Evolutionary conservation across 306 rosid genomes (phyloP).

Genomic region (Cicer pinnatifidum): DNA sequence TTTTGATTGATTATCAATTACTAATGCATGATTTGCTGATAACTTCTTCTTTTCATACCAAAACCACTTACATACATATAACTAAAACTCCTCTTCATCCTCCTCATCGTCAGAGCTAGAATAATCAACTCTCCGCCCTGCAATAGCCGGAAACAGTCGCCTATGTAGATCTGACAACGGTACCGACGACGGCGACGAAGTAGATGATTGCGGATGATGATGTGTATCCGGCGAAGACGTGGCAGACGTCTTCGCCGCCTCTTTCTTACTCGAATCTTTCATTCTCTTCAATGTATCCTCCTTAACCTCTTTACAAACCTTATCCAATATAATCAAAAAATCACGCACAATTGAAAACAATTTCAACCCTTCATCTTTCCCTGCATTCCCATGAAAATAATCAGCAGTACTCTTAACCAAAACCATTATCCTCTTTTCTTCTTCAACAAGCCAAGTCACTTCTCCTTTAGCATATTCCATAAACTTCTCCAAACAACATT

Average conservation of each 20-base stretch:
- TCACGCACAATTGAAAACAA: conserved; percentile 76
- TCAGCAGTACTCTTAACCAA: conserved; percentile 78
- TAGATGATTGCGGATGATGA: conserved; percentile 13
- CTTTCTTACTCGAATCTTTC: conserved; percentile 53
- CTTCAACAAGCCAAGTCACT: conserved; percentile 54
- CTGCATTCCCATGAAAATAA: conserved; percentile 84
- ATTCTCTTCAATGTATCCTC: conserved; percentile 39
- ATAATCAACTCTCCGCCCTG: conserved; percentile 56
- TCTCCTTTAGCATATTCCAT: conserved; percentile 59
- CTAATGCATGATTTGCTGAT: not conserved
- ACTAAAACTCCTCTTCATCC: conserved; percentile 55
- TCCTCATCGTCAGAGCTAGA: conserved; percentile 77
- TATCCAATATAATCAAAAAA: conserved; percentile 76
- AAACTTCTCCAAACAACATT: conserved; percentile 47
- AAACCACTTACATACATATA: not conserved
- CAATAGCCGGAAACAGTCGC: conserved; percentile 77
- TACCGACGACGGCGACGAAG: not conserved
- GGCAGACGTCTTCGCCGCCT: conserved; percentile 24
- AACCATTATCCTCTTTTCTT: conserved; percentile 78
- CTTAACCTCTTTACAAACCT: conserved; percentile 73
- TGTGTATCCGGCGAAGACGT: conserved; percentile 47
- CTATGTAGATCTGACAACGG: conserved; percentile 50
- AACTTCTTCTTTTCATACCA: conserved; percentile 41
- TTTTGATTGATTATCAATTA: not conserved
- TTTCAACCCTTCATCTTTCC: conserved; percentile 86